Evolutionary conservation across 257 asterid species (phyloP), one percentile per base, ranked within the genome.

Genomic region (Ligustrum vulgare): DNA sequence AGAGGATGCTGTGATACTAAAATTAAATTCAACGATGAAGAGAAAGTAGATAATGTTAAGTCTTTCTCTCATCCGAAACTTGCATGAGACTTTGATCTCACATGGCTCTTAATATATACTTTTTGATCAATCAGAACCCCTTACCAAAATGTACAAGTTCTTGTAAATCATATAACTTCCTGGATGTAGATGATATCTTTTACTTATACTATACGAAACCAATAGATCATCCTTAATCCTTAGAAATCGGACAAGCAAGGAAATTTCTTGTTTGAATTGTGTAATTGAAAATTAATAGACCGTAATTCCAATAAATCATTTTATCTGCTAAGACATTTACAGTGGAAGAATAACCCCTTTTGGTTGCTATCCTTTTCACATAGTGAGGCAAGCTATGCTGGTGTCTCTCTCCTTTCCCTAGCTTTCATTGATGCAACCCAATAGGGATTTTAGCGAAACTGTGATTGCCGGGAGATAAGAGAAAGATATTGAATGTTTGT

Each of bases 111-210:
- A 16, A 54, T 54, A 54, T 54, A 54, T 54, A n/a, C 63, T 54
- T 54, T 18, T 54, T 54, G 9, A 54, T 20, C 25, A n/a, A 70
- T 34, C 28, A 69, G 37, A 69, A 15, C 54, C 34, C 51, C 58
- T 69, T 35, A 6, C 28, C 72, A 69, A 69, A 37, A 56, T 69
- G 51, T 20, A 37, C 54, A 69, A 36, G 25, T 34, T 69, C 72
- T n/a, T 37, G 45, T 15, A 69, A 69, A 69, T 32, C 72, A 37
- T 36, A 10, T 45, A 12, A 37, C 18, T 37, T 69, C 39, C 51
- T 18, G 58, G 72, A 69, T 69, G 56, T 37, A 34, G 32, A 69
- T 69, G 72, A 69, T 69, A 51, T 0, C 62, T 16, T 16, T 16
- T 49, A 15, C 18, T 49, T 49, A 49, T 13, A 18, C 3, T 49